Percentiles rank a stretch among this genome's conserved stretches.
phyloP scores from a whole-genome alignment of 768 basidiomycete genomes.

The Collybiopsis luxurians region DNA sequence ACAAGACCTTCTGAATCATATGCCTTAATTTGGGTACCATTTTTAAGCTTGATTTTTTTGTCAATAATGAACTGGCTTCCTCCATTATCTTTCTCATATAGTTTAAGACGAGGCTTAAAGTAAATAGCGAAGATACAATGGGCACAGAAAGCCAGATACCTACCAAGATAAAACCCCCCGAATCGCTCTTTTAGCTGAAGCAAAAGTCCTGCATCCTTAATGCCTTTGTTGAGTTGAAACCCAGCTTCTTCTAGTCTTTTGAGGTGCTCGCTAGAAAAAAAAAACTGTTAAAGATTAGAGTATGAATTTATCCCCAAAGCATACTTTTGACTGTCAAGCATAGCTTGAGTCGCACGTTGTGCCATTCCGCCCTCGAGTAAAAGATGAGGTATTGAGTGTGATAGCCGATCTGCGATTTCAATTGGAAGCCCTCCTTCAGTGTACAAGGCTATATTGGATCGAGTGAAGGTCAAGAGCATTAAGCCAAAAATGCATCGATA shows the following conservation, averaged over 20 bases:
- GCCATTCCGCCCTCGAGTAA: conserved; percentile 16
- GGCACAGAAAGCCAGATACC: neutral
- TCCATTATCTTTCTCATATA: conserved; percentile 39
- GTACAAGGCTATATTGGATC: conserved; percentile 24
- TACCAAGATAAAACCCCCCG: conserved; percentile 58
- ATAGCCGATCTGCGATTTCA: conserved; percentile 48
- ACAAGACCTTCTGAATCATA: conserved; percentile 26
- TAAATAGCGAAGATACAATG: too few species aligned
- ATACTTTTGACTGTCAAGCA: conserved; percentile 45
- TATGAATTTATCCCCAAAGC: too few species aligned
- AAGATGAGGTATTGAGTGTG: conserved; percentile 42
- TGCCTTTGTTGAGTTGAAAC: conserved; percentile 43
- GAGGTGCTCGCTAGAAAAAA: too few species aligned
- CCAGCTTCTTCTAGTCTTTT: conserved; percentile 46
- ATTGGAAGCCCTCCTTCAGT: conserved; percentile 44
- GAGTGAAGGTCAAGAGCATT: conserved; percentile 4
- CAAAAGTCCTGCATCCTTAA: conserved; percentile 39
- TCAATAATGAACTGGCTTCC: conserved; percentile 44
- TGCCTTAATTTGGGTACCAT: conserved; percentile 32
- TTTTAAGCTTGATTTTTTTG: conserved; percentile 52
- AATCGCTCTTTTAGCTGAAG: conserved; percentile 30
- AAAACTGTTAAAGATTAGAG: too few species aligned
- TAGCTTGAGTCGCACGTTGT: conserved; percentile 29
- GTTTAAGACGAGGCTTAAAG: too few species aligned
- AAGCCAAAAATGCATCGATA: too few species aligned